These are phyloP conservation scores for Fusarium transvaalense DNA, from an alignment of 2,329 filamentous ascomycete genomes.

Conservation along the genomic window DNA sequence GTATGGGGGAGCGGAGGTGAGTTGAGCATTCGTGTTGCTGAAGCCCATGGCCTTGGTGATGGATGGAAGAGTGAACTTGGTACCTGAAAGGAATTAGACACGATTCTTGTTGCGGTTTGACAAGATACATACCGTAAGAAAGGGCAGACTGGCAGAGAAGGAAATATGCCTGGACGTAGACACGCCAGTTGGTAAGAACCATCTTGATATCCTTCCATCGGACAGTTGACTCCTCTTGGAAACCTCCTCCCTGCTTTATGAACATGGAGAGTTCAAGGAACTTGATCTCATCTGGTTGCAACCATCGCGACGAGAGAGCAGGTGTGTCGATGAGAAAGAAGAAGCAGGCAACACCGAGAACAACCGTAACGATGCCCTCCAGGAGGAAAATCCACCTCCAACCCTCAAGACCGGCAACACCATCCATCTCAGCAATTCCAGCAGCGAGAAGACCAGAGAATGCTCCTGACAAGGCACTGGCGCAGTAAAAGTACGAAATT, in stretches of 20 bases:
- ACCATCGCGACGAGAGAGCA: conserved; percentile 52
- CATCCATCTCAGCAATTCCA: conserved; percentile 74
- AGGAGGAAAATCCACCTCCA: conserved; percentile 50
- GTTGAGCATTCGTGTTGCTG: conserved; percentile 47
- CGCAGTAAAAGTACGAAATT: conserved; percentile 82
- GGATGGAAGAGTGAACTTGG: conserved; percentile 46
- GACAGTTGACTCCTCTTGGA: conserved; percentile 37
- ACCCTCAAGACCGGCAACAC: conserved; percentile 61
- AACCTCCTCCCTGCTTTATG: conserved; percentile 51
- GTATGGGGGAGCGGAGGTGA: conserved; percentile 69
- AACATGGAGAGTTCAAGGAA: conserved; percentile 48
- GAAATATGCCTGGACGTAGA: conserved; percentile 50
- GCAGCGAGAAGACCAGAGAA: conserved; percentile 78
- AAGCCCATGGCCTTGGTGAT: conserved; percentile 47
- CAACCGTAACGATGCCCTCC: conserved; percentile 52
- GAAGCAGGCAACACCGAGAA: conserved; percentile 55
- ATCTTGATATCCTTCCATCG: conserved; percentile 46
- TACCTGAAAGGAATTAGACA: conserved; percentile 17
- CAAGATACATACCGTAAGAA: conserved; percentile 39
- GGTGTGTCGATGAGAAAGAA: conserved; percentile 61
- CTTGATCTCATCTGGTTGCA: conserved; percentile 47
- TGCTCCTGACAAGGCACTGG: conserved; percentile 79
- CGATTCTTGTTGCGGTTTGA: accelerated
- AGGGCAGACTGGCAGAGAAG: conserved; percentile 47
- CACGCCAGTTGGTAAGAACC: conserved; percentile 50